Base-by-base conservation (phyloP, 495 filamentous ascomycete species). In the Tuber melanosporum region DNA sequence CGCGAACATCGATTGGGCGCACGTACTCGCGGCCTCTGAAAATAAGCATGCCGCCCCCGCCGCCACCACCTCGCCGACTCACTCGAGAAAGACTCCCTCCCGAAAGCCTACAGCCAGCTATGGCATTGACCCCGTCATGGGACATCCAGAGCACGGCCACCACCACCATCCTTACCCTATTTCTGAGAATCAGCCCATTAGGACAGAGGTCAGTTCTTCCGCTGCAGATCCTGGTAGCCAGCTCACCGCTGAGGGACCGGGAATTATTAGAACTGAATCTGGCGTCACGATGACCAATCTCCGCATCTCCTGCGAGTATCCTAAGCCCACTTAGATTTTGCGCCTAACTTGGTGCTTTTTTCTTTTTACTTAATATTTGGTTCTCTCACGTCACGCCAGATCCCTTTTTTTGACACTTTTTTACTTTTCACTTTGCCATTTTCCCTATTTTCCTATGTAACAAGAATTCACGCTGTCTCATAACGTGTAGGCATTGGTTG, bases 271-370 rank as follows among this genome's bases (percentile, higher is more conserved):
- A 49, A 70, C 43, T 19, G 75, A 82, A 66, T 82, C 81, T 19
- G 76, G 26, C 72, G 73, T 82, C 47, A 84, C 82, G 1, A 85
- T 83, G 46, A 85, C 85, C 70, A 84, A 87, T 71, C 86, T 89
- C 14, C 88, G 89, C 73, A 84, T 91, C 3, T 89, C 89, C 14
- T 89, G 89, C 17, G 86, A 89, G 78, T 91, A 87, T 79, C 89
- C 89, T 1, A 86, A 85, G 57, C 82, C 81, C 22, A 83, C 84
- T 70, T 80, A 80, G 71, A 74, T 78, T 66, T 66, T 66, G 26
- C 14, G 26, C 57, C 57, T 32, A 36, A 66, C 14, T 66, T 66
- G 57, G 57, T 36, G 17, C 26, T 66, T 66, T 66, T 19, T 66
- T 36, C 20, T 12, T 66, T 32, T 66, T 36, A 14, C 57, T 66